Evolutionary conservation across 2,329 filamentous ascomycete species (phyloP).

Genomic region (Fusarium caatingaense): DNA sequence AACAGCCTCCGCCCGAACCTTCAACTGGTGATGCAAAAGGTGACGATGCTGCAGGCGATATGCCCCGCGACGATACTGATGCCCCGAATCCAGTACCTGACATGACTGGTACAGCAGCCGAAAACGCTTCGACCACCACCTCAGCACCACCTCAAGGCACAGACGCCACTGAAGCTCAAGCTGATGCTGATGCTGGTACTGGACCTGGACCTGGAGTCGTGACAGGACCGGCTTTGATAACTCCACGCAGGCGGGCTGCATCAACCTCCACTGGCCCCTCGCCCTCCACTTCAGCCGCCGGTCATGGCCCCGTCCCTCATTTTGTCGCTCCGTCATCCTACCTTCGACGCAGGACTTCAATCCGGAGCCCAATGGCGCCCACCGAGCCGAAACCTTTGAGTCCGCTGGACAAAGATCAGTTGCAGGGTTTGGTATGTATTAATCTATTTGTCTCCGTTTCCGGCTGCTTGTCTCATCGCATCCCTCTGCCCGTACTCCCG

Average conservation of each 20-base stretch:
- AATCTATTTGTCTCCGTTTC: slow-evolving; percentile 10
- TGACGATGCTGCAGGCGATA: slow-evolving; percentile 30
- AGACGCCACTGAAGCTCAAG: slow-evolving; percentile 6
- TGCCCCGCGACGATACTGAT: slow-evolving; percentile 33
- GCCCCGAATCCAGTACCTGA: slow-evolving; percentile 19
- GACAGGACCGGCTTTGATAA: slow-evolving; percentile 33
- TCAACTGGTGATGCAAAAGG: slow-evolving; percentile 18
- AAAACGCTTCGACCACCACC: slow-evolving; percentile 24
- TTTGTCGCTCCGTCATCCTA: slow-evolving; percentile 72
- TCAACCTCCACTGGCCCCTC: slow-evolving; percentile 37
- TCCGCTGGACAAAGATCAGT: slow-evolving; percentile 79
- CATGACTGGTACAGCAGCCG: slow-evolving; percentile 24
- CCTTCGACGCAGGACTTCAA: slow-evolving; percentile 57
- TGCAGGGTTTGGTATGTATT: slow-evolving; percentile 77
- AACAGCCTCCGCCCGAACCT: slow-evolving; percentile 26
- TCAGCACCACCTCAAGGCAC: slow-evolving; percentile 21
- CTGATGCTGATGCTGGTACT: slow-evolving; percentile 5
- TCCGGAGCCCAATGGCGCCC: slow-evolving; percentile 52
- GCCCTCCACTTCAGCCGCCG: slow-evolving; percentile 40
- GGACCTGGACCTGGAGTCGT: slow-evolving; percentile 13
- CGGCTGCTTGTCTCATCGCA: slow-evolving; percentile 4
- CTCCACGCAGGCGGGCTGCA: slow-evolving; percentile 38
- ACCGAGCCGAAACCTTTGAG: slow-evolving; percentile 61
- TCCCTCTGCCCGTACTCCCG: slow-evolving; percentile 32
- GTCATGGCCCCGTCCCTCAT: slow-evolving; percentile 57